These are phyloP conservation scores for Pezizomycotina sp. DNA, from an alignment of 2,329 filamentous ascomycete genomes.

Conservation along the genomic window DNA sequence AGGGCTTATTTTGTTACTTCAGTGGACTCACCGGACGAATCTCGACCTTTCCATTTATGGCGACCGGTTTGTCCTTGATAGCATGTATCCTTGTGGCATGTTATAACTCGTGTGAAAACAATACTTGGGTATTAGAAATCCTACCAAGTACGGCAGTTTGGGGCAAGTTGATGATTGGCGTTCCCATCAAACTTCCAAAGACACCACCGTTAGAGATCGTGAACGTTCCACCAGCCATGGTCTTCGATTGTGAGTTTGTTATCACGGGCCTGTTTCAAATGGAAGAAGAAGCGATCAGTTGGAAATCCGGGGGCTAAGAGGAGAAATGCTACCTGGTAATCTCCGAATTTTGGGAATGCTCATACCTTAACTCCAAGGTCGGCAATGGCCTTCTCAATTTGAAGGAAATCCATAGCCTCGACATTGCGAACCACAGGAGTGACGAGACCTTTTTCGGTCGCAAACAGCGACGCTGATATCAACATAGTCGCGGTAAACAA, in stretches of 20 bases:
- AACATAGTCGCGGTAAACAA: conserved; percentile 95
- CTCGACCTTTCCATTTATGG: conserved; percentile 82
- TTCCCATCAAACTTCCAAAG: conserved; percentile 67
- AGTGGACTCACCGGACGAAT: conserved; percentile 52
- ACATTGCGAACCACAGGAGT: conserved; percentile 92
- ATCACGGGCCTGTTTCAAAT: conserved; percentile 54
- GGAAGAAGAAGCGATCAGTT: conserved; percentile 16
- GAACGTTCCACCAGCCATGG: conserved; percentile 95
- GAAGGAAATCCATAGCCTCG: conserved; percentile 72
- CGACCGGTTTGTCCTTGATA: conserved; percentile 86
- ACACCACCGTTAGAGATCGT: conserved; percentile 59
- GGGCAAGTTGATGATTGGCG: conserved; percentile 93
- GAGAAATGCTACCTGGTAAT: neutral
- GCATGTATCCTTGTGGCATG: conserved; percentile 55
- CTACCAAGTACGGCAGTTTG: conserved; percentile 44
- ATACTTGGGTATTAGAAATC: conserved; percentile 20
- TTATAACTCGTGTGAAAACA: conserved; percentile 44
- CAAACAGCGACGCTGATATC: conserved; percentile 94
- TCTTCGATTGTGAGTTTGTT: conserved; percentile 97
- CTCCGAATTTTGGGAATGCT: conserved; percentile 1
- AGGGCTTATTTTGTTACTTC: neutral
- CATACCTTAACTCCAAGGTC: conserved; percentile 86
- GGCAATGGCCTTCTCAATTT: conserved; percentile 79
- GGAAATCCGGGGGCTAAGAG: conserved; percentile 8
- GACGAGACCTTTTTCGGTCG: conserved; percentile 91